A percentile compares a stretch with the other conserved stretches of the same genome.
phyloP scores from a whole-genome alignment of 2,329 filamentous ascomycete species.

The Fusarium mangiferae region DNA sequence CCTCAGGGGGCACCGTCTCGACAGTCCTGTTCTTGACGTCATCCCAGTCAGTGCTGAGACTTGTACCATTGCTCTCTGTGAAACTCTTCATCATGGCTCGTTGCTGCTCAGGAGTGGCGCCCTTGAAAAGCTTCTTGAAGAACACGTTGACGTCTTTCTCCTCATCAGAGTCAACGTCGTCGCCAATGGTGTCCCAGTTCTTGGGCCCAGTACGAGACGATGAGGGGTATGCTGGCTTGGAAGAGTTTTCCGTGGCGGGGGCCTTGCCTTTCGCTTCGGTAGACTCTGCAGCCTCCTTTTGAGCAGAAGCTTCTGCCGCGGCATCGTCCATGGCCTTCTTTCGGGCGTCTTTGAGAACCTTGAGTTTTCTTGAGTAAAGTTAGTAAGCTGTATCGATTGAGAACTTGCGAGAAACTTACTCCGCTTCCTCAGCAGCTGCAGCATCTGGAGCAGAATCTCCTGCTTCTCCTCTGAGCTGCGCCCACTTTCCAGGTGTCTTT shows the following conservation, averaged over 20 bases:
- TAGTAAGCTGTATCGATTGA: background rate
- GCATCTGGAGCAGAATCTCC: background rate
- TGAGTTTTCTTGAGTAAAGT: constrained; percentile 25
- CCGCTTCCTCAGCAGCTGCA: constrained; percentile 10
- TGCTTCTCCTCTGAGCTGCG: constrained; percentile 42
- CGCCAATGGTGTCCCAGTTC: constrained; percentile 86
- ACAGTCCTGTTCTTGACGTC: constrained; percentile 80
- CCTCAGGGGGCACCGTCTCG: constrained; percentile 78
- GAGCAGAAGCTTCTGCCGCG: background rate
- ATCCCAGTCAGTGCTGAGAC: constrained; percentile 90
- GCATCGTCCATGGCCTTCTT: constrained; percentile 37
- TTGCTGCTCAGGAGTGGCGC: constrained; percentile 79
- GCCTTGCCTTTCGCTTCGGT: constrained; percentile 20
- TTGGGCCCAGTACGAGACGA: constrained; percentile 86
- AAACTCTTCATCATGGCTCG: constrained; percentile 99
- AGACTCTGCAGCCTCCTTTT: background rate
- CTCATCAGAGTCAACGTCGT: constrained; percentile 65
- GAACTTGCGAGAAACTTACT: constrained; percentile 29
- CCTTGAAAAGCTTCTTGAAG: constrained; percentile 89
- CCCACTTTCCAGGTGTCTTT: constrained; percentile 75
- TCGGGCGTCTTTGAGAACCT: constrained; percentile 32
- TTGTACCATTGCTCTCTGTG: constrained; percentile 91
- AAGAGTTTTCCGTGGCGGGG: background rate
- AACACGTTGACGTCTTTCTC: constrained; percentile 77
- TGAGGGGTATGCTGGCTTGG: constrained; percentile 73